Conservation (phyloP, 139 green algal species). For the Medakamo hakoo region DNA sequence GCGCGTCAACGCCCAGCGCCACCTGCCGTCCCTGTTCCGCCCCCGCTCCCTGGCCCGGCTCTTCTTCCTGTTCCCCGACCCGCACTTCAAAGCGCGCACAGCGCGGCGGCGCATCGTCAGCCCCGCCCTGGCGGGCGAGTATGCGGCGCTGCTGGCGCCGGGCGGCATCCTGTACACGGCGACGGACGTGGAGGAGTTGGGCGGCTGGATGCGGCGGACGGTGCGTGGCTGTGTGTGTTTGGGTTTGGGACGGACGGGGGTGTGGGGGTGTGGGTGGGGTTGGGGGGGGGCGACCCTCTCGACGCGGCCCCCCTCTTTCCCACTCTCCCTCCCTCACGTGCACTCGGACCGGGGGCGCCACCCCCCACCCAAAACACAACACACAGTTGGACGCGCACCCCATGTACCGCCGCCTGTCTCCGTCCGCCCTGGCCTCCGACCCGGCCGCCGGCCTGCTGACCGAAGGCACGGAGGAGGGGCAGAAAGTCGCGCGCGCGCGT, state of each 20-base stretch:
- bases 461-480: slow-evolving; percentile 61
- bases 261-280: neutral
- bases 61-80: slow-evolving; percentile 97
- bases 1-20: slow-evolving; percentile 89
- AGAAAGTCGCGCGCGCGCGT: slow-evolving; percentile 76
- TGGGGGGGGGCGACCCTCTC: too few species aligned
- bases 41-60: slow-evolving; percentile 91
- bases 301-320: too few species aligned
- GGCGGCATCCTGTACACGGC: slow-evolving; percentile 83
- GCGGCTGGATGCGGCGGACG: slow-evolving; percentile 51
- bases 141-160: slow-evolving; percentile 71
- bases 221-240: neutral
- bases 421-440: slow-evolving; percentile 71
- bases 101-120: slow-evolving; percentile 82
- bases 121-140: slow-evolving; percentile 72
- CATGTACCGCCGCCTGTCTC: slow-evolving; percentile 60
- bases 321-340: neutral
- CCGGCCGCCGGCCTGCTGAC: slow-evolving; percentile 46
- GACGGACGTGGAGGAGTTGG: slow-evolving; percentile 79
- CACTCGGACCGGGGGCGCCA: too few species aligned
- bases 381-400: slow-evolving; percentile 67
- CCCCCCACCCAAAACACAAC: neutral
- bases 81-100: slow-evolving; percentile 72
- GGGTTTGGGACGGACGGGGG: neutral
- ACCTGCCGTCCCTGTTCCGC: slow-evolving; percentile 84